phyloP scores from a whole-genome alignment of 148 eudicot species.

The Camellia lanceoleosa region DNA sequence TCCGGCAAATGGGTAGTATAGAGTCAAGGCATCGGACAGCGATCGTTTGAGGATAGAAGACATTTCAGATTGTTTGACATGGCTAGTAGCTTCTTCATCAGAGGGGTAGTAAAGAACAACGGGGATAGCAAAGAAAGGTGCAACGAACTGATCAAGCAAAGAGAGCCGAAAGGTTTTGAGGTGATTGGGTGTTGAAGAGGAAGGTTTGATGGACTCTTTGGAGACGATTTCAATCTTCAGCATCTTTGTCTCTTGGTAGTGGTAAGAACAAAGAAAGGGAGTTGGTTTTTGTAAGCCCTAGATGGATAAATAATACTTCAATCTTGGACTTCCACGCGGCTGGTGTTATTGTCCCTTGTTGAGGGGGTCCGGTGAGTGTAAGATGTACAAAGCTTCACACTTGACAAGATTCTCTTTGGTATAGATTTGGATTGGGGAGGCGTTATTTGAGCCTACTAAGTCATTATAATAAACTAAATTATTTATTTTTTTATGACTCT shows the following conservation, averaged over 20 bases:
- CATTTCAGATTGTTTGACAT: slow-evolving; percentile 12
- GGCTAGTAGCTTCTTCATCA: neutral
- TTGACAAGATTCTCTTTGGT: too few species aligned
- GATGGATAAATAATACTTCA: too few species aligned
- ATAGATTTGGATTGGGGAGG: too few species aligned
- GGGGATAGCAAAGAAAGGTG: slow-evolving; percentile 22
- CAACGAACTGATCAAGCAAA: slow-evolving; percentile 37
- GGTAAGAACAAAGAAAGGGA: neutral
- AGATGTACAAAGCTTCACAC: too few species aligned
- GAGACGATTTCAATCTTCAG: slow-evolving; percentile 38
- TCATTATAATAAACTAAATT: too few species aligned
- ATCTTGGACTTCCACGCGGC: too few species aligned
- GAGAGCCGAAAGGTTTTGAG: slow-evolving; percentile 35
- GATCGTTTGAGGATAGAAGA: slow-evolving; percentile 15
- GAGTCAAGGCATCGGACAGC: slow-evolving; percentile 25
- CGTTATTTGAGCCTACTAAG: too few species aligned
- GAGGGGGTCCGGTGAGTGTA: too few species aligned
- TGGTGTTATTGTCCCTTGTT: too few species aligned
- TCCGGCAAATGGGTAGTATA: slow-evolving; percentile 49
- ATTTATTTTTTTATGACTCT: too few species aligned
- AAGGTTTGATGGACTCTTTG: slow-evolving; percentile 43
- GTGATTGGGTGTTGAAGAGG: slow-evolving; percentile 37
- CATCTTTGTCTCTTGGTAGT: neutral
- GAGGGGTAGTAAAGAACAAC: slow-evolving; percentile 33
- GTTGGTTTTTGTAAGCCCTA: neutral